These are phyloP conservation scores for Patellifolia procumbens DNA, from an alignment of 179 eudicot species.

Conservation along the genomic window DNA sequence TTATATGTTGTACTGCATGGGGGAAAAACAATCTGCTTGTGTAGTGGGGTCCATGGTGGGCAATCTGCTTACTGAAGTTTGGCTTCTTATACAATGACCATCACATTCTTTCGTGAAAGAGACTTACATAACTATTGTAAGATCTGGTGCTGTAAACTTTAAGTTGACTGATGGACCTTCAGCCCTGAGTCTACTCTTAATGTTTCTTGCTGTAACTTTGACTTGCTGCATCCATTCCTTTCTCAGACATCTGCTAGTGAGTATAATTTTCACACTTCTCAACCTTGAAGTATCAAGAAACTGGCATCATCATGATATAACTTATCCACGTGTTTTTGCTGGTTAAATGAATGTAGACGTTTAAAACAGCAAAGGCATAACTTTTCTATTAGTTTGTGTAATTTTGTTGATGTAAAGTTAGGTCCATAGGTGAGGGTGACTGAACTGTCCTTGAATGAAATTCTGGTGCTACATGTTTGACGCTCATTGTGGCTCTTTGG, in stretches of 20 bases:
- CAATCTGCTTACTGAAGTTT: neutral
- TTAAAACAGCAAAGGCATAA: neutral
- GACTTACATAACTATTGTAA: neutral
- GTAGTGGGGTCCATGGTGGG: neutral
- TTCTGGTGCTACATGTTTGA: too few relatives aligned
- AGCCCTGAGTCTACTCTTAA: neutral
- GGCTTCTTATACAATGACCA: neutral
- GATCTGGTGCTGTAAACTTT: neutral
- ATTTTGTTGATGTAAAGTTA: neutral
- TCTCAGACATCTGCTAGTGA: neutral
- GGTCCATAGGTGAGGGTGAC: neutral
- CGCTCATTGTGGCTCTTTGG: too few relatives aligned
- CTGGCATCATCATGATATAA: neutral
- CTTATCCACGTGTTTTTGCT: neutral
- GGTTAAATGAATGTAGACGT: neutral
- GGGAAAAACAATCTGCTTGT: slow-evolving; percentile 9
- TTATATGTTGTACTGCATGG: neutral
- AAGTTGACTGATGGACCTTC: neutral
- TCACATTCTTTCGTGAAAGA: neutral
- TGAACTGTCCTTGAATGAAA: neutral
- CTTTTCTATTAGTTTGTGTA: neutral
- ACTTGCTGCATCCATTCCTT: neutral
- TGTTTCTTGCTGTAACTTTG: slow-evolving; percentile 2
- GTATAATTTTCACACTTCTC: neutral
- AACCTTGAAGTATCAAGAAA: neutral